Base-by-base conservation (phyloP, 2,329 filamentous ascomycete genomes). In the Pyrenophora seminiperda region DNA sequence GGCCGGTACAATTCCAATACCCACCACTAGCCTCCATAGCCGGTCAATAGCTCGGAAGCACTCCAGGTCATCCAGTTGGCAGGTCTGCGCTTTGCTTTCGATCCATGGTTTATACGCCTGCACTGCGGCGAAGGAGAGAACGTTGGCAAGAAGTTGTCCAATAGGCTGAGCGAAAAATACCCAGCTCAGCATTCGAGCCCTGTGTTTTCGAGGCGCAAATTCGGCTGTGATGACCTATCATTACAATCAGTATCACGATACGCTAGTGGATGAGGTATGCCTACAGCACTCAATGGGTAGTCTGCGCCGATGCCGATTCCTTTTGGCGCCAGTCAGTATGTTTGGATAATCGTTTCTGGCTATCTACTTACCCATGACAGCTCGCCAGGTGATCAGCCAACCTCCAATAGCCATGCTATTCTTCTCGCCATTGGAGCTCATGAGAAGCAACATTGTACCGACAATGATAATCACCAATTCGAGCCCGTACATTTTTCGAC, bases 81-180 rank as follows among this genome's bases (percentile, higher is more conserved):
- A 65, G 4, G 53, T 50, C 27, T 52, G 57, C 2, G 43, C 18
- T 1, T 27, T 41, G 13, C 54, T 44, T 13, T 62, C 63, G 17
- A 71, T 67, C 37, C 58, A 54, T 1, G 63, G 60, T 22, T 58
- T 53, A 38, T 67, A 70, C 2, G 50, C 61, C 41, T 62, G 56
- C 6, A 73, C 63, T 24, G 62, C 61, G 7, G 62, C 64, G 14
- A 68, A 31, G 6, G 67, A 68, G 3, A 71, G 54, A 6, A 70
- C 58, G 32, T 67, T 69, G 36, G 65, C 65, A 15, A 69, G 57
- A 7, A 67, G 50, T 40, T 76, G 75, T 4, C 75, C 75, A 14
- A 76, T 57, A 3, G 73, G 73, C 39, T 77, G 75, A 47, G 75
- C 75, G 31, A 75, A 66, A 55, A 76, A 76, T 1, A 77, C 72